phyloP scores from a whole-genome alignment of 1,284 basidiomycete species.

The Cyathus pygmaeus region DNA sequence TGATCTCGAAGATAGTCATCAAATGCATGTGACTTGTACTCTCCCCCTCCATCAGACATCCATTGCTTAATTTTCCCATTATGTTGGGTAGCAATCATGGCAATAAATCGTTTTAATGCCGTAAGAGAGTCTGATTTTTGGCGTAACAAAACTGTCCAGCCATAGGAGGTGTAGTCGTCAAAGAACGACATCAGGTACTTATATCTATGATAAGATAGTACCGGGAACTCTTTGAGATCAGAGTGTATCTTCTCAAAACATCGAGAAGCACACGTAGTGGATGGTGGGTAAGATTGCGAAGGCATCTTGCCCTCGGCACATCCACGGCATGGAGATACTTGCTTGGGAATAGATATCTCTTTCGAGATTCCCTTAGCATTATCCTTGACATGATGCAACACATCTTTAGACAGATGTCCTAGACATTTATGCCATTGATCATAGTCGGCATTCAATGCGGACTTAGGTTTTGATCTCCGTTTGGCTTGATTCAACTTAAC shows the following conservation, averaged over 20 bases:
- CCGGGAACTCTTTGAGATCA: slow-evolving; percentile 30
- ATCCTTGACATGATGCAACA: slow-evolving; percentile 8
- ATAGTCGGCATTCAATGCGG: background rate
- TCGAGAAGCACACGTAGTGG: slow-evolving; percentile 7
- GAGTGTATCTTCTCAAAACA: slow-evolving; percentile 32
- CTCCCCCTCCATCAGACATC: slow-evolving; percentile 8
- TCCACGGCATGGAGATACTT: slow-evolving; percentile 19
- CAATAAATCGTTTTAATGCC: slow-evolving; percentile 2
- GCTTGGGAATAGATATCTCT: slow-evolving; percentile 11
- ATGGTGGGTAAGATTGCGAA: slow-evolving; percentile 17
- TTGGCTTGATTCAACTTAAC: background rate
- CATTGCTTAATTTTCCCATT: background rate
- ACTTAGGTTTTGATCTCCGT: background rate
- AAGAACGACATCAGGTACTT: slow-evolving; percentile 37
- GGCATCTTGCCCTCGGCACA: slow-evolving; percentile 35
- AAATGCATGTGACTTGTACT: background rate
- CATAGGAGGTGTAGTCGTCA: slow-evolving; percentile 34
- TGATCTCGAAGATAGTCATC: background rate
- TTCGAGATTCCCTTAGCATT: slow-evolving; percentile 11
- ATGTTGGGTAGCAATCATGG: slow-evolving; percentile 3
- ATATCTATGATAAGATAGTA: slow-evolving; percentile 26
- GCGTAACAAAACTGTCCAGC: slow-evolving; percentile 6
- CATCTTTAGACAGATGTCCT: slow-evolving; percentile 17
- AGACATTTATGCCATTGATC: slow-evolving; percentile 12
- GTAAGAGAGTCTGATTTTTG: background rate